phyloP scores from a whole-genome alignment of 257 asterid genomes.

The Rauvolfia tetraphylla region DNA sequence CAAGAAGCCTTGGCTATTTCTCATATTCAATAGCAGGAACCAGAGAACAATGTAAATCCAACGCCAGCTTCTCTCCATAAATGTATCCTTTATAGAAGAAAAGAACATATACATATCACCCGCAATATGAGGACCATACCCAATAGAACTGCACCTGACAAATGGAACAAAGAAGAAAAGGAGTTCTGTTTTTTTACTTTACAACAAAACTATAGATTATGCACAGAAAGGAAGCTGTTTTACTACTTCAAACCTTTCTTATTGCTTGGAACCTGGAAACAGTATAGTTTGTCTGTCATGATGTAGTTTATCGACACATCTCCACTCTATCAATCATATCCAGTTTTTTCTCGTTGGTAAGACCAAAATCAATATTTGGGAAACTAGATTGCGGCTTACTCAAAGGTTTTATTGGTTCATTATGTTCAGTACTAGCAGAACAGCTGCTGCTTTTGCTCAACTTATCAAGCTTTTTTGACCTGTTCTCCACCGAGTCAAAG shows the following conservation, averaged over 20 bases:
- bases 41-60: too few relatives aligned
- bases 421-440: neutral
- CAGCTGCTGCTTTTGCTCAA: conserved; percentile 7
- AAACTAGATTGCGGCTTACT: neutral
- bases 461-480: neutral
- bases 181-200: conserved; percentile 29
- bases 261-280: conserved; percentile 5
- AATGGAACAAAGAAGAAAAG: neutral
- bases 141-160: too few relatives aligned
- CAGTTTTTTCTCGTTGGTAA: neutral
- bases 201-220: neutral
- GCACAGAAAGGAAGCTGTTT: conserved; percentile 16
- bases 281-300: neutral
- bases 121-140: neutral
- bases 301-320: neutral
- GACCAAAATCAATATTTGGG: neutral
- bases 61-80: neutral
- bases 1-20: too few relatives aligned
- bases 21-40: too few relatives aligned
- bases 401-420: conserved; percentile 13
- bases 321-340: conserved; percentile 3
- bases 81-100: neutral
- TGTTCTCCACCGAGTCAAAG: conserved; percentile 1
- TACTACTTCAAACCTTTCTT: neutral
- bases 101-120: neutral